Base-by-base conservation (phyloP, 2,329 filamentous ascomycete genomes). In the Cercospora zeae-maydis region DNA sequence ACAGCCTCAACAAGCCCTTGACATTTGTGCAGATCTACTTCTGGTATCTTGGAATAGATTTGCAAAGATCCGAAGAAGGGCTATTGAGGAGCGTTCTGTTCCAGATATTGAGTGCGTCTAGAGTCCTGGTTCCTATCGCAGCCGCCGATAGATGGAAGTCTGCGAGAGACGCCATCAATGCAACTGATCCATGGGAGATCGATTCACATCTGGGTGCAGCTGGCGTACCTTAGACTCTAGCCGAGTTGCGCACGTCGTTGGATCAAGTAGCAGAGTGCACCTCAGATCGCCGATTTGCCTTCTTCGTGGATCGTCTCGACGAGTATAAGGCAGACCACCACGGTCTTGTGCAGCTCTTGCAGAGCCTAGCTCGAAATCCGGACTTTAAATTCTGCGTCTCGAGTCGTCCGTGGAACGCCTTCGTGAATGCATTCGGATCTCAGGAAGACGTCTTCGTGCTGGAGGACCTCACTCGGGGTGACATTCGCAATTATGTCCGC, bases 351-450 rank as follows among this genome's bases (percentile, higher is more conserved):
- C 37, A 61, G 1, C 9, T 36, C 9, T 11, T 69, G 10, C 13
- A 42, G 2, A 31, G 36, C 5, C 31, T 67, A 3, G 37, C 49
- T 8, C 19, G 36, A 3, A 34, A 9, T 11, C 33, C 56, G 1
- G 53, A 62, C 36, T 54, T 69, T 27, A 69, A 69, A 52, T 34
- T 69, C 14, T 69, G 67, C 45, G 59, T 64, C 3, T 62, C 67
- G 7, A 68, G 66, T 30, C 64, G 67, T 5, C 67, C 67, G 2
- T 69, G 67, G 67, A 67, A 62, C 24, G 60, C 55, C 2, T 69
- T 69, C 36, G 49, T 45, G 14, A 47, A 61, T 30, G 62, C 64
- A 2, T 66, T 58, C 27, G 61, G 51, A 2, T 14, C 45, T 14
- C 21, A 62, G 21, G 61, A 54, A 24, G 49, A 31, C 36, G 30